Base-by-base conservation (phyloP, 1,284 basidiomycete genomes). In the Xerocomus nothofagi region DNA sequence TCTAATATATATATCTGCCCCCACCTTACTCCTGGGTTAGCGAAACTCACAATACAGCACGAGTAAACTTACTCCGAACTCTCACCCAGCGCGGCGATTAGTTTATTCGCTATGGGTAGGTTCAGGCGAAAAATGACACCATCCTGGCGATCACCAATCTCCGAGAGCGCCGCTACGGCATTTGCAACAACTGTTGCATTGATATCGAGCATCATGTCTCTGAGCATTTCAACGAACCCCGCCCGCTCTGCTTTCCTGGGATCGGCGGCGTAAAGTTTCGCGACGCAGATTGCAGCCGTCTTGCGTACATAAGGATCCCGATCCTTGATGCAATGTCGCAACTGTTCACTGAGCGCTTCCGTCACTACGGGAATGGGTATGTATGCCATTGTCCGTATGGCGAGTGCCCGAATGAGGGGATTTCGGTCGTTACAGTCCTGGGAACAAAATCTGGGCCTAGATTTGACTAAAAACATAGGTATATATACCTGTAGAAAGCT, bases 1-100 rank as follows among this genome's bases (percentile, higher is more conserved):
- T 99, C 97, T 46, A 99, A 79, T 56, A 99, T 98, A 69, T 99
- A 99, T 34, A 98, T 94, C 71, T 98, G 96, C 1, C 96, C 96
- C 97, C 97, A 99, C 71, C 93, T 97, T 60, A 24, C 39, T 34
- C 30, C 26, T 7, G 17, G 14, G 43, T 61, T 47, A 57, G 56
- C 41, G 34, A 29, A 27, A 44, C 5, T 7, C n/a, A 44, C 40
- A 45, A 30, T 34, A 36, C 4, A 39, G 43, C 40, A 29, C 37
- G 39, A 34, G 21, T 12, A 40, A 41, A 71, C 89, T 60, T 65
- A 93, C 92, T 97, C 93, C 38, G 93, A 95, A 63, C 91, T 94
- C 71, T 96, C 93, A 18, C 82, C 82, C 54, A 97, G 75, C 2
- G 93, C 93, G 12, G 86, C 75, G 26, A 95, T 79, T 12, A 97